Evolutionary conservation across 2,329 filamentous ascomycete species (phyloP).

Genomic region (Sarocladium strictum): DNA sequence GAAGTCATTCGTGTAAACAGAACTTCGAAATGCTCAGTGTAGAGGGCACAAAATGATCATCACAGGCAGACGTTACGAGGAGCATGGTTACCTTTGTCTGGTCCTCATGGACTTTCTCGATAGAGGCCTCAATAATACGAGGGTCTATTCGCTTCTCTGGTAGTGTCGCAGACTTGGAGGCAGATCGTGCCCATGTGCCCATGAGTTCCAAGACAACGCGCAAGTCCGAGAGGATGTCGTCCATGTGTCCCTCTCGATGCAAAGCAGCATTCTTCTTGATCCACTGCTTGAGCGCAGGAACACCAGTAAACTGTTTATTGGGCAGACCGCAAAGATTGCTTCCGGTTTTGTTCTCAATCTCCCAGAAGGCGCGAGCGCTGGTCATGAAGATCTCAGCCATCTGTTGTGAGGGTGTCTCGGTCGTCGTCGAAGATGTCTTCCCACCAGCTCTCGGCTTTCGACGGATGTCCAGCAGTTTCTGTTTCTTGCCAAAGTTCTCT

Average conservation of each 20-base stretch:
- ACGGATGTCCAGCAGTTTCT: not conserved
- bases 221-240: not conserved
- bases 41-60: too few species aligned
- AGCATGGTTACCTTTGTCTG: not conserved
- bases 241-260: not conserved
- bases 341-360: too few species aligned
- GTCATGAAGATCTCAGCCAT: constrained; percentile 4
- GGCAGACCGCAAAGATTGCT: too few species aligned
- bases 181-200: not conserved
- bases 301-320: not conserved
- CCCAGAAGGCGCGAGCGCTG: not conserved
- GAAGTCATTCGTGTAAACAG: too few species aligned
- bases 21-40: too few species aligned
- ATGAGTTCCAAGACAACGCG: not conserved
- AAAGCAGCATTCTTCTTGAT: not conserved
- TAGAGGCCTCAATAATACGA: not conserved
- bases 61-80: too few species aligned
- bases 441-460: too few species aligned
- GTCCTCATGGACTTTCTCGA: not conserved
- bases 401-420: not conserved
- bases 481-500: not conserved
- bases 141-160: not conserved
- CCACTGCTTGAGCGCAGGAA: not conserved
- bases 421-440: too few species aligned
- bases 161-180: not conserved